These are phyloP conservation scores for Tylopilus sp. DNA, from an alignment of 768 basidiomycete genomes.

Conservation along the genomic window DNA sequence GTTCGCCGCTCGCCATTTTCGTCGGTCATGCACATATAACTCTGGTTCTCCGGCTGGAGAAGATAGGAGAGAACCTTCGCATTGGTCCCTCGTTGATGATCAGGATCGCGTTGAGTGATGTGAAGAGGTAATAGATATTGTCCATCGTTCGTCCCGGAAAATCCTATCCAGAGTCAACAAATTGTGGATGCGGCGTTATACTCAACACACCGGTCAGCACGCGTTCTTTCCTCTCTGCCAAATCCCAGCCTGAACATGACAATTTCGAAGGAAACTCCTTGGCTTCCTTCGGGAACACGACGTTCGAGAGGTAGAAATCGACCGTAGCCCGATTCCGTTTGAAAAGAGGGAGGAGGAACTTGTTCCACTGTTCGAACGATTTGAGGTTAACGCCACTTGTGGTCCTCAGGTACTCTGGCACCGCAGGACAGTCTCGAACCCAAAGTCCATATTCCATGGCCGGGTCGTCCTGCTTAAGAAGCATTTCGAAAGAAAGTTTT, in stretches of 20 bases:
- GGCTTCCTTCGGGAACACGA: slow-evolving; percentile 39
- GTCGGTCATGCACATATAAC: slow-evolving; percentile 14
- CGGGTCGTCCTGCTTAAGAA: slow-evolving; percentile 4
- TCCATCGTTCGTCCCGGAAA: slow-evolving; percentile 40
- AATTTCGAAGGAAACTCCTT: slow-evolving; percentile 37
- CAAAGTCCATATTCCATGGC: not conserved
- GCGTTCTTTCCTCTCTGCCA: slow-evolving; percentile 26
- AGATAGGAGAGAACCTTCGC: slow-evolving; percentile 37
- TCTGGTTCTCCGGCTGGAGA: slow-evolving; percentile 22
- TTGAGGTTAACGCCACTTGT: slow-evolving; percentile 12
- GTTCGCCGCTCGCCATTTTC: slow-evolving; percentile 14
- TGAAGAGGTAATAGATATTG: slow-evolving; percentile 37
- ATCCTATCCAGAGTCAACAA: slow-evolving; percentile 18
- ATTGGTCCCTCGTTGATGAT: slow-evolving; percentile 40
- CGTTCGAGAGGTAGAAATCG: slow-evolving; percentile 35
- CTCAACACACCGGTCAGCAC: slow-evolving; percentile 15
- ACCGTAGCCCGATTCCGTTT: slow-evolving; percentile 27
- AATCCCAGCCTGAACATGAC: slow-evolving; percentile 37
- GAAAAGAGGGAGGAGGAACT: slow-evolving; percentile 29
- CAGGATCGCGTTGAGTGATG: slow-evolving; percentile 29
- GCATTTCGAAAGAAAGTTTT: not conserved
- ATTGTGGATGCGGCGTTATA: too few relatives aligned
- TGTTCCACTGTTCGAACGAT: slow-evolving; percentile 25
- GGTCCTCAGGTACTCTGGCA: not conserved
- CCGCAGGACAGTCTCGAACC: not conserved